These are phyloP conservation scores for Lentinula boryana DNA, from an alignment of 768 basidiomycete genomes.

Conservation along the genomic window DNA sequence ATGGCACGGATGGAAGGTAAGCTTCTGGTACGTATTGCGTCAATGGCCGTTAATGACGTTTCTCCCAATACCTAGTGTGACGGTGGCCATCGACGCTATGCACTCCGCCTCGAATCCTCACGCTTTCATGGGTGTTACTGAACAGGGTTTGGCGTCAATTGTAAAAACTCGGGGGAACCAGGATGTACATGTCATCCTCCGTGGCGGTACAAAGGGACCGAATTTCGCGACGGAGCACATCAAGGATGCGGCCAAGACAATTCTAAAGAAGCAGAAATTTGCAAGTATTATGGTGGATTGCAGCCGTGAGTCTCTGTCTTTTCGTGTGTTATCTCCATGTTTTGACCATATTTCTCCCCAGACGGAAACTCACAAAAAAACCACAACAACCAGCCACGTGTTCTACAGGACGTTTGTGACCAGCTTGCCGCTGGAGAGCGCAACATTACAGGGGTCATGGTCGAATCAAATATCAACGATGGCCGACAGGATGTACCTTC, in stretches of 20 bases:
- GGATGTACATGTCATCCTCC: slow-evolving; percentile 94
- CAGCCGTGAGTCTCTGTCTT: slow-evolving; percentile 47
- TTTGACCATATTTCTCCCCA: slow-evolving; percentile 16
- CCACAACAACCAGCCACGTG: slow-evolving; percentile 86
- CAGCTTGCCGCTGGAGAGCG: slow-evolving; percentile 70
- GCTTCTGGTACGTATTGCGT: slow-evolving; percentile 10
- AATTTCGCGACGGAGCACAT: slow-evolving; percentile 81
- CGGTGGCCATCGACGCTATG: slow-evolving; percentile 97
- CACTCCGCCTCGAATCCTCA: slow-evolving; percentile 86
- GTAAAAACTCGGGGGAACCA: slow-evolving; percentile 83
- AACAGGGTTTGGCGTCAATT: slow-evolving; percentile 87
- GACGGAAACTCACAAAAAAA: slow-evolving; percentile 97
- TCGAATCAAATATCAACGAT: slow-evolving; percentile 90
- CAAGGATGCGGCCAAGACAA: slow-evolving; percentile 49
- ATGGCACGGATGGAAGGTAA: slow-evolving; percentile 91
- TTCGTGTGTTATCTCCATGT: background rate
- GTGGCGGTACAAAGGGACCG: slow-evolving; percentile 87
- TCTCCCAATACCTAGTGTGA: slow-evolving; percentile 40
- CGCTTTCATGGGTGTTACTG: slow-evolving; percentile 92
- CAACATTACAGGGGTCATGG: slow-evolving; percentile 91
- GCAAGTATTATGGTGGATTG: slow-evolving; percentile 88
- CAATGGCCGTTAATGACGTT: slow-evolving; percentile 1
- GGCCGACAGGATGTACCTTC: slow-evolving; percentile 87
- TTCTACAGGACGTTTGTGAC: slow-evolving; percentile 60
- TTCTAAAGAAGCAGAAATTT: slow-evolving; percentile 57